phyloP scores from a whole-genome alignment of 1,284 basidiomycete species.

The Xerocomus cyaneibrunnescens region DNA sequence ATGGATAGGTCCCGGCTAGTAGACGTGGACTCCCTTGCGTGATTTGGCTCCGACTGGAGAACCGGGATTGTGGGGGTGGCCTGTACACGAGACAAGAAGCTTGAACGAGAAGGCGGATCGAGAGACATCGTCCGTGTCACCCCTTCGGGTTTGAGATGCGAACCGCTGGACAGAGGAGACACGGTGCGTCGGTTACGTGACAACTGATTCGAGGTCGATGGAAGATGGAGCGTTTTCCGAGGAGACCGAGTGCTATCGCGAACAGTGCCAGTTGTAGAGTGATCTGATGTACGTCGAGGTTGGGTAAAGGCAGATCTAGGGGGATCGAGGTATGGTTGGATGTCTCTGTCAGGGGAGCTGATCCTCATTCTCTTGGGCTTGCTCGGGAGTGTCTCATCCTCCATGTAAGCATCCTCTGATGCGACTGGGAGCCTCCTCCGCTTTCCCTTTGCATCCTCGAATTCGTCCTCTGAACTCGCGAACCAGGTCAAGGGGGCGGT shows the following conservation, averaged over 20 bases:
- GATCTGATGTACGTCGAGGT: slow-evolving; percentile 21
- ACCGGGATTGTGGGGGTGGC: slow-evolving; percentile 27
- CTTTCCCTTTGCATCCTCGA: slow-evolving; percentile 49
- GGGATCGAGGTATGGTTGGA: slow-evolving; percentile 53
- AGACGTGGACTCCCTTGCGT: slow-evolving; percentile 35
- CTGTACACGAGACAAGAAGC: slow-evolving; percentile 26
- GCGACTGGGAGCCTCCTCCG: slow-evolving; percentile 42
- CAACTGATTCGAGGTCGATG: slow-evolving; percentile 32
- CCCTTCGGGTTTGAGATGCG: slow-evolving; percentile 31
- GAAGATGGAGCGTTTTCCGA: slow-evolving; percentile 29
- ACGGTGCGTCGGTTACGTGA: slow-evolving; percentile 40
- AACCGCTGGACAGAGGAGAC: slow-evolving; percentile 38
- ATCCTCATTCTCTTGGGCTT: slow-evolving; percentile 56
- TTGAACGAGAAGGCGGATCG: slow-evolving; percentile 47
- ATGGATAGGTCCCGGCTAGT: slow-evolving; percentile 36
- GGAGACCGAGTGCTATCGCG: slow-evolving; percentile 27
- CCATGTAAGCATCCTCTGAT: slow-evolving; percentile 33
- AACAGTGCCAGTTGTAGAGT: background rate
- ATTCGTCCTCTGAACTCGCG: slow-evolving; percentile 45
- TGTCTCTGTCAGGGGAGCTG: slow-evolving; percentile 43
- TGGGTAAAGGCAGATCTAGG: slow-evolving; percentile 46
- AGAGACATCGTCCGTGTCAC: slow-evolving; percentile 60
- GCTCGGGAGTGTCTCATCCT: slow-evolving; percentile 31
- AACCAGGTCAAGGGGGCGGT: slow-evolving; percentile 65
- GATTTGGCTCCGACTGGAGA: slow-evolving; percentile 43